Percentiles rank a stretch among this genome's conserved stretches.
Conservation (phyloP, 345 rosid genomes). For the Brassica rapa region DNA sequence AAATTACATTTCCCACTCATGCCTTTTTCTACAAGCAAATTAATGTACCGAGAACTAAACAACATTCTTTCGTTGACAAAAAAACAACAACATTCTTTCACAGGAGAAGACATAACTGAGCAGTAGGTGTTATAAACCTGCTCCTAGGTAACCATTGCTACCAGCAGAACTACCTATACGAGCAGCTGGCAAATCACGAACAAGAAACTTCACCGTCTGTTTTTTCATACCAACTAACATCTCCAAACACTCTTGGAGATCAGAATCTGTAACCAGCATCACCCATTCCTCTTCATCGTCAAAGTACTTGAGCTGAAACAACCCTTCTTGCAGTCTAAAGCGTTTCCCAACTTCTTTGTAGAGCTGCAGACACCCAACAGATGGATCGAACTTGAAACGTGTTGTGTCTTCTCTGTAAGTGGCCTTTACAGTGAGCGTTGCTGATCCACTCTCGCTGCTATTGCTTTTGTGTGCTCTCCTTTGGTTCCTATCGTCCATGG, state of each 20-base stretch:
- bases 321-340: conserved; percentile 67
- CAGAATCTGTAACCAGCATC: conserved; percentile 68
- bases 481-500: conserved; percentile 54
- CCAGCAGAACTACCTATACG: conserved; percentile 66
- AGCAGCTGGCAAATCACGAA: conserved; percentile 54
- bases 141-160: conserved; percentile 56
- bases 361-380: conserved; percentile 65
- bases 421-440: conserved; percentile 67
- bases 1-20: conserved; percentile 20
- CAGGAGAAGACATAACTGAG: conserved; percentile 43
- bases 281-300: conserved; percentile 99
- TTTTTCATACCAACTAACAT: conserved; percentile 57
- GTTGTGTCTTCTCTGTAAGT: conserved; percentile 69
- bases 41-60: conserved; percentile 16
- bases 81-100: conserved; percentile 51
- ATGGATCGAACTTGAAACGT: conserved; percentile 83
- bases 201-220: conserved; percentile 62
- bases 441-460: conserved; percentile 55
- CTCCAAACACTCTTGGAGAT: conserved; percentile 85
- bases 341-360: conserved; percentile 81
- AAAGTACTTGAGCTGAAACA: conserved; percentile 81
- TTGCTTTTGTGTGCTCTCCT: conserved; percentile 40
- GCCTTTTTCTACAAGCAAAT: conserved; percentile 19
- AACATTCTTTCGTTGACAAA: conserved; percentile 48
- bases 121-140: conserved; percentile 32